Base-by-base conservation (phyloP, 2,329 filamentous ascomycete species). In the Macrophomina phaseolina region DNA sequence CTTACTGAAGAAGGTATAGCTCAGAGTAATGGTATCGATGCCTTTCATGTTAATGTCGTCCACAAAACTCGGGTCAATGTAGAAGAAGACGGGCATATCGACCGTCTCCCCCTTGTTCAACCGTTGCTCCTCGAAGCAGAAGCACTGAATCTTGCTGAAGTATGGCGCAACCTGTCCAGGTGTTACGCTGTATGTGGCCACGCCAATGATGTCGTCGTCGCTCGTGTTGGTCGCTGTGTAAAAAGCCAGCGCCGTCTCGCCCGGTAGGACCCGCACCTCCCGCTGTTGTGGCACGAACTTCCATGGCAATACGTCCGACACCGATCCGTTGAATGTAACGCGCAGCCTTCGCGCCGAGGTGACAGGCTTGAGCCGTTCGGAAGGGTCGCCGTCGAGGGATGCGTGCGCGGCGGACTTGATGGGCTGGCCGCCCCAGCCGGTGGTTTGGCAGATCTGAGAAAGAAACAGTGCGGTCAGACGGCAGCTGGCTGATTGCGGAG, bases 21-120 rank as follows among this genome's bases (percentile, higher is more conserved):
- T 97, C 75, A 99, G 80, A 40, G 95, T 99, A 65, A 99, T 93
- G 1, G 94, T 97, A 81, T 97, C 93, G 69, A 99, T 92, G 0
- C 91, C 91, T 80, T 87, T 92, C 94, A 97, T 98, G 70, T 91
- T 94, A 62, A 94, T 83, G 79, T 99, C 95, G 72, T 91, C 94
- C 67, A 94, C 85, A 81, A 99, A 90, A 76, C 98, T 95, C 0
- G 95, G 95, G 76, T 99, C 95, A 71, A 99, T 91, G 80, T 98
- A 99, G 81, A 99, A 99, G 80, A 99, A 99, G 0, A 99, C 96
- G 0, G 95, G 96, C 96, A 99, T 99, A 79, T 99, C 95, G 64
- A 99, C 95, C 52, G 93, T 95, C 85, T 99, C 96, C 52, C 94
- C 94, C 5, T 94, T 94, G 76, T 95, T 94, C 71, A 99, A 81